Percentiles rank a stretch among this genome's conserved stretches.
phyloP scores from a whole-genome alignment of 2,329 filamentous ascomycete species.

The Xylaria sp. region DNA sequence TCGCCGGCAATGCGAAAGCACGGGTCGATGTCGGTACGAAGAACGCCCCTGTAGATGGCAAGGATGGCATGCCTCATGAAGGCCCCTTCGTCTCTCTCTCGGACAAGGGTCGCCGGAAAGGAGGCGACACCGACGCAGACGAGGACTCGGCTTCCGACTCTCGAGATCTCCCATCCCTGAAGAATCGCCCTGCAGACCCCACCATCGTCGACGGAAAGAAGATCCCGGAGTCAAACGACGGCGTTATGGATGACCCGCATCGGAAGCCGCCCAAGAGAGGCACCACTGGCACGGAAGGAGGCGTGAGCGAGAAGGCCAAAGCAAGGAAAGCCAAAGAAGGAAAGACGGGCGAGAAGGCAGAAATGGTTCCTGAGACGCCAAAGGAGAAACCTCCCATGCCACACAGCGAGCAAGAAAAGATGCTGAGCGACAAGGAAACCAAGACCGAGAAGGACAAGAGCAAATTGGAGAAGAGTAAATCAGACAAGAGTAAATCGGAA shows the following conservation, averaged over 20 bases:
- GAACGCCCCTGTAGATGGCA: constrained; percentile 89
- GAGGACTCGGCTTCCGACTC: constrained; percentile 47
- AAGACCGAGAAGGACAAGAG: constrained; percentile 54
- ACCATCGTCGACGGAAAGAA: constrained; percentile 68
- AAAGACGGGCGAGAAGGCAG: constrained; percentile 70
- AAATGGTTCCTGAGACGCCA: constrained; percentile 83
- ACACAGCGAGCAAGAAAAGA: constrained; percentile 80
- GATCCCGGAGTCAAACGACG: constrained; percentile 74
- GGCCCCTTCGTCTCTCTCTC: constrained; percentile 78
- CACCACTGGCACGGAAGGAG: constrained; percentile 88
- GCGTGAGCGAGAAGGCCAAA: constrained; percentile 88
- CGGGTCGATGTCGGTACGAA: constrained; percentile 64
- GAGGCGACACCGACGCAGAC: constrained; percentile 45
- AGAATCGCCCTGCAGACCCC: constrained; percentile 63
- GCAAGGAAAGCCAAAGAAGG: constrained; percentile 75
- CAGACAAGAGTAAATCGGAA: constrained; percentile 58
- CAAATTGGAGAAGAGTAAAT: not conserved
- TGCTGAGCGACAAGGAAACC: constrained; percentile 57
- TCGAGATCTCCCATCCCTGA: constrained; percentile 57
- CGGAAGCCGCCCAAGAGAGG: constrained; percentile 81
- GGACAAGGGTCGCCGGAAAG: constrained; percentile 55
- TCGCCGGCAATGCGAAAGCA: constrained; percentile 52
- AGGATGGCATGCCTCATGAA: constrained; percentile 91
- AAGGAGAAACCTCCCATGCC: constrained; percentile 87
- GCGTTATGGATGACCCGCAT: constrained; percentile 92